Evolutionary conservation across 2,329 filamentous ascomycete species (phyloP), one percentile per base, ranked within the genome.

Genomic region (Colletotrichum eremochloae): DNA sequence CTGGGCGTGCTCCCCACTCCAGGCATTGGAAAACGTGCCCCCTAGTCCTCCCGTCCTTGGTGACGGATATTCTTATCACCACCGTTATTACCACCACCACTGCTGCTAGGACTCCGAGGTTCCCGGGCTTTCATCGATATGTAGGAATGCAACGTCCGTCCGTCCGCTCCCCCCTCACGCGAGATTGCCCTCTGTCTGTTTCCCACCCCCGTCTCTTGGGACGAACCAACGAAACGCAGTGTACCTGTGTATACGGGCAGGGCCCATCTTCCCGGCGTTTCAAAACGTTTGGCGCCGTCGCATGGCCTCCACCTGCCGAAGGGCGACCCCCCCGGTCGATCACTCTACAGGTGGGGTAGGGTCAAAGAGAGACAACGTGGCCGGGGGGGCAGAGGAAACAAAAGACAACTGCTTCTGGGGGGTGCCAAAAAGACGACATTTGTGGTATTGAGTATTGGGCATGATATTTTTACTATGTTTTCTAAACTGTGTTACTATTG

Each of bases 271-370:
- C 12, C 46, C 24, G 33, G 33, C 62, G 62, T 65, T 65, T 56
- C 62, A 65, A 65, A 14, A 18, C 62, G 29, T 46, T 33, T 42
- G 48, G 38, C 63, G 55, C 56, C 40, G 58, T 68, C 50, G 56
- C 65, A 62, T 36, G 46, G 52, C 38, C 29, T 55, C 48, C 31
- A 56, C 48, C 63, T 46, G 42, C 38, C 24, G 18, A n/a, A 7
- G 20, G 18, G 18, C 7, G 18, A 14, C 42, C 18, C 42, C 31
- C 44, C 58, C 9, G 58, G 44, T 62, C 9, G 14, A 2, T 42
- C 36, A 6, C 29, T 46, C 9, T 33, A 11, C 24, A 48, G 42
- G 29, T 58, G 42, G 36, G 46, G n/a, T 18, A 15, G n/a, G 31
- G 24, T 24, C 24, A 46, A 6, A 31, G 14, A 5, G n/a, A 42